Conservation (phyloP, 2,329 filamentous ascomycete genomes). For the Fusarium dimerum region DNA sequence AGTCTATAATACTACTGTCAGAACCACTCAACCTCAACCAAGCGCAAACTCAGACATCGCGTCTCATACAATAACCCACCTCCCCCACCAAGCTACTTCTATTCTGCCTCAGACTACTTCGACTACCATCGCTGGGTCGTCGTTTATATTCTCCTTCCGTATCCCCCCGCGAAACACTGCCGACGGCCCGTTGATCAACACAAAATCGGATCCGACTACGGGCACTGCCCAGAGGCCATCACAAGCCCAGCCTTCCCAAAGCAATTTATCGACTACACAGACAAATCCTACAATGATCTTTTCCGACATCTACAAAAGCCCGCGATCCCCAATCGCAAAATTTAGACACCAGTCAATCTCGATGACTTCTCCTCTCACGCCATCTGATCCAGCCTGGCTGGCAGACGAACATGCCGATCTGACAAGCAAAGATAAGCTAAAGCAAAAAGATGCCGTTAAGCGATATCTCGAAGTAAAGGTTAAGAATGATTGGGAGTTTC, state of each 20-base stretch:
- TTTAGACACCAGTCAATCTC: slow-evolving; percentile 43
- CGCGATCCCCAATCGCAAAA: slow-evolving; percentile 54
- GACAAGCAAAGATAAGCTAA: slow-evolving; percentile 60
- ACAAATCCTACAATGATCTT: slow-evolving; percentile 50
- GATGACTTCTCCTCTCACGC: slow-evolving; percentile 31
- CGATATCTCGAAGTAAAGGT: slow-evolving; percentile 56
- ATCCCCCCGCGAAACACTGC: slow-evolving; percentile 3
- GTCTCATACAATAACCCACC: slow-evolving; percentile 24
- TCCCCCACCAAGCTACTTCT: slow-evolving; percentile 20
- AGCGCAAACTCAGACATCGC: slow-evolving; percentile 18
- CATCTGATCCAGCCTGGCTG: slow-evolving; percentile 36
- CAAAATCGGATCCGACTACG: slow-evolving; percentile 6
- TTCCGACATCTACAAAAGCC: slow-evolving; percentile 59
- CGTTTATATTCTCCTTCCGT: slow-evolving; percentile 13
- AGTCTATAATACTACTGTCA: slow-evolving; percentile 14
- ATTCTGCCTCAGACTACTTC: slow-evolving; percentile 24
- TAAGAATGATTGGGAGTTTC: slow-evolving; percentile 61
- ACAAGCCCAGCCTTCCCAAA: slow-evolving; percentile 11
- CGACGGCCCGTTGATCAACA: slow-evolving; percentile 9
- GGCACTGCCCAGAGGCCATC: slow-evolving; percentile 18
- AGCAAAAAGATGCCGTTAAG: slow-evolving; percentile 64
- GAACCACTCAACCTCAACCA: slow-evolving; percentile 8
- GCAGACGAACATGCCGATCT: slow-evolving; percentile 61
- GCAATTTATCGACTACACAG: background rate
- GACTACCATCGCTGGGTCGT: slow-evolving; percentile 21